A percentile compares a stretch with the other conserved stretches of the same genome.
Evolutionary conservation across 164 flowering plant species (phyloP).

Genomic region (Echeveria elegans): DNA sequence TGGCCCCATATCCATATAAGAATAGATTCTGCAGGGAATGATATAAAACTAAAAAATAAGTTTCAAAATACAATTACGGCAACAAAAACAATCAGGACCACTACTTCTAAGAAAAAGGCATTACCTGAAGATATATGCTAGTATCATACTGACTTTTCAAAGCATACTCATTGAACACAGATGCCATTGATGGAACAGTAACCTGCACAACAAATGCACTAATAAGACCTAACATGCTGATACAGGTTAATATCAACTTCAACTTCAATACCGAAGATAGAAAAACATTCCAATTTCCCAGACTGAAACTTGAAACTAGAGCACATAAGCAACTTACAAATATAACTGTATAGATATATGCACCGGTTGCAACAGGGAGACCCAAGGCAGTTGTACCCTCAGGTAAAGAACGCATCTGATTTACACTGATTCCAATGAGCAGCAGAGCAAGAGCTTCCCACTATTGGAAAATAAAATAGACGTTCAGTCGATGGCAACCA

Average conservation of each 20-base stretch:
- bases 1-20: slow-evolving; percentile 64
- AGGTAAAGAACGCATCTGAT: slow-evolving; percentile 75
- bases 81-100: no score
- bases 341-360: slow-evolving; percentile 75
- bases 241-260: background rate
- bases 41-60: background rate
- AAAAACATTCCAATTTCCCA: no score
- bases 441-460: no score
- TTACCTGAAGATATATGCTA: slow-evolving; percentile 22
- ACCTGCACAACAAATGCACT: slow-evolving; percentile 42
- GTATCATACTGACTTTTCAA: no score
- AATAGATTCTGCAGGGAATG: slow-evolving; percentile 66
- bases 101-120: background rate
- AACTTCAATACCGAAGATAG: background rate
- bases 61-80: no score
- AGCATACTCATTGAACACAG: slow-evolving; percentile 37
- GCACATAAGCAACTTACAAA: slow-evolving; percentile 53
- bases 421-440: no score
- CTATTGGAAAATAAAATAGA: background rate
- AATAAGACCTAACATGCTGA: slow-evolving; percentile 2
- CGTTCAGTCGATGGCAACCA: no score
- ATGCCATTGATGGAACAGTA: slow-evolving; percentile 94
- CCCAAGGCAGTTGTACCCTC: slow-evolving; percentile 46
- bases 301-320: no score
- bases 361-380: slow-evolving; percentile 39